Conservation (phyloP, 179 eudicot genomes). For the Kewa caespitosa region DNA sequence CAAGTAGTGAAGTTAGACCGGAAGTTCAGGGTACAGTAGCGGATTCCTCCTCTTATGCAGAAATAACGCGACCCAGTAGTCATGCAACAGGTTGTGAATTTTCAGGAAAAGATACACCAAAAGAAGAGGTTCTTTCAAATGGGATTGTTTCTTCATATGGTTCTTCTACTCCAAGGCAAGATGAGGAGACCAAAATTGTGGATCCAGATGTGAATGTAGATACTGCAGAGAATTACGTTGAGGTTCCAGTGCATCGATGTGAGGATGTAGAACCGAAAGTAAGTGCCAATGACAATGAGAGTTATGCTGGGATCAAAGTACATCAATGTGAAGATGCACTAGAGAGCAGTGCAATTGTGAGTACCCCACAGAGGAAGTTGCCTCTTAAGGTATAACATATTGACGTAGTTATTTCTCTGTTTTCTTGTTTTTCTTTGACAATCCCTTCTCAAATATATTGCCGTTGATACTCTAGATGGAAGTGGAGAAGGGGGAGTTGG, state of each 20-base stretch:
- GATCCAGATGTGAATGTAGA: conserved; percentile 1
- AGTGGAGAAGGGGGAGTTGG: conserved; percentile 28
- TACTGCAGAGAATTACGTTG: conserved; percentile 1
- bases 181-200: conserved; percentile 14
- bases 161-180: conserved; percentile 18
- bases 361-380: conserved; percentile 25
- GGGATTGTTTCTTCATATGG: conserved; percentile 18
- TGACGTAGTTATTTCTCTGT: not conserved
- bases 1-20: conserved; percentile 22
- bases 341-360: conserved; percentile 4
- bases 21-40: conserved; percentile 14
- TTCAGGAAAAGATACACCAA: conserved; percentile 15
- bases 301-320: conserved; percentile 19
- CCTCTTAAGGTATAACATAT: conserved; percentile 33
- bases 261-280: conserved; percentile 24
- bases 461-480: conserved; percentile 35
- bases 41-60: not conserved
- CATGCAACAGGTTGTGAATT: conserved; percentile 11
- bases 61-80: not conserved
- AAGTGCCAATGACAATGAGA: conserved; percentile 24
- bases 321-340: conserved; percentile 20
- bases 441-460: conserved; percentile 1
- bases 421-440: conserved; percentile 9
- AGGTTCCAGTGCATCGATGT: conserved; percentile 12
- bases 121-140: conserved; percentile 16